Base-by-base conservation (phyloP, 768 basidiomycete genomes). In the Pseudohyphozyma bogoriensis region DNA sequence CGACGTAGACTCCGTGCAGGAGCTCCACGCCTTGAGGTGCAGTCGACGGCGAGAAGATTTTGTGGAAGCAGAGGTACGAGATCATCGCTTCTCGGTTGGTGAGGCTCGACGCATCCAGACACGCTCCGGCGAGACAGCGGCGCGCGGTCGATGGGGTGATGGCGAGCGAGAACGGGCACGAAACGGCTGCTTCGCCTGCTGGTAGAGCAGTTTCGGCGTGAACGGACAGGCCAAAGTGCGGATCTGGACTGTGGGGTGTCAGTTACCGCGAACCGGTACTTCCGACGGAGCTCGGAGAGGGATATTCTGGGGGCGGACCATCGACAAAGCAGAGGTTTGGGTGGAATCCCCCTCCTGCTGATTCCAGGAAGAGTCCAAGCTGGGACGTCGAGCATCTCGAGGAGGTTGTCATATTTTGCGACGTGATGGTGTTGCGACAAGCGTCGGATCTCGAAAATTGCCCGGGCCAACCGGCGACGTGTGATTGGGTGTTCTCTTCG, bases 1-100 rank as follows among this genome's bases (percentile, higher is more conserved):
- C 74, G 31, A 89, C 71, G 71, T 96, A 97, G 3, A 80, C 78
- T 10, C 39, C 26, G 63, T 79, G 78, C 9, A 42, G 28, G 35
- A 77, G 70, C 11, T 52, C n/a, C 15, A 60, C 47, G 9, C n/a
- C 33, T 31, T 12, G 56, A 12, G 31, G 26, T 2, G 50, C 8
- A 4, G 2, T 28, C 10, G 26, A 2, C 11, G 35, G 11, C 10
- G 35, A 18, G 8, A 57, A 37, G 7, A 71, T 35, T 67, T 66
- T 69, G 56, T 76, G 75, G 1, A 76, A 62, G 22, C 62, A 60
- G 29, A 76, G 35, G 63, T 76, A 76, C 13, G 64, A 65, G 1
- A 58, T 59, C 39, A 74, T 62, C 26, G 60, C 47, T 50, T 63
- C 69, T 67, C 72, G 59, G 66, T 69, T 42, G 31, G n/a, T 51